phyloP scores from a whole-genome alignment of 1,284 basidiomycete species.

The Puccinia hordei region DNA sequence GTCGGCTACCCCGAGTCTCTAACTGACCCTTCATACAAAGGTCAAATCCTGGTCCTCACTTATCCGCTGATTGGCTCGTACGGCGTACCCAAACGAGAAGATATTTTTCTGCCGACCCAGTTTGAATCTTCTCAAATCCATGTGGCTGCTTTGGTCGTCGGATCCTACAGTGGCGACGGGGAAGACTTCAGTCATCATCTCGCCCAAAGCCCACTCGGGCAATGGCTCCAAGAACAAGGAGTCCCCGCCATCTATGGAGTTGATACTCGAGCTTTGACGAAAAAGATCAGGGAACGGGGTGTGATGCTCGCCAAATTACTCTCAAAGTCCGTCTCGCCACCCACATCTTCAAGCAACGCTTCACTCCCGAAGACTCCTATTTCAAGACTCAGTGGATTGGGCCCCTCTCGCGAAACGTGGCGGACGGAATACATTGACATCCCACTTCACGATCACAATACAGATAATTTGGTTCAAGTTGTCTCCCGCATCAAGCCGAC shows the following conservation, averaged over 20 bases:
- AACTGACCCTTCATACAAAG: slow-evolving; percentile 97
- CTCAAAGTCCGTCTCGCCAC: slow-evolving; percentile 19
- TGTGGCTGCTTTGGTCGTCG: slow-evolving; percentile 85
- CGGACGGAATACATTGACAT: slow-evolving; percentile 77
- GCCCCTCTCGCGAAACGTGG: slow-evolving; percentile 65
- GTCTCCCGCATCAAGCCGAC: slow-evolving; percentile 76
- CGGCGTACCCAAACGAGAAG: slow-evolving; percentile 72
- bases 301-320: slow-evolving; percentile 84
- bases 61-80: slow-evolving; percentile 98
- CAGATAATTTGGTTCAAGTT: slow-evolving; percentile 82
- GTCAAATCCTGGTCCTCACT: slow-evolving; percentile 95
- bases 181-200: slow-evolving; percentile 94
- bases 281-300: slow-evolving; percentile 91
- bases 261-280: slow-evolving; percentile 95
- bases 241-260: slow-evolving; percentile 95
- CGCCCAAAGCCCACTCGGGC: slow-evolving; percentile 79
- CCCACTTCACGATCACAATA: slow-evolving; percentile 86
- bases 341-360: slow-evolving; percentile 9
- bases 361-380: slow-evolving; percentile 9
- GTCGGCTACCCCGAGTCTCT: slow-evolving; percentile 98
- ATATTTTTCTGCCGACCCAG: slow-evolving; percentile 22
- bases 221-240: slow-evolving; percentile 93
- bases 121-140: slow-evolving; percentile 97
- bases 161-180: slow-evolving; percentile 69
- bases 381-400: slow-evolving; percentile 29